These are phyloP conservation scores for Dysphania ambrosioides DNA, from an alignment of 148 eudicot genomes.

Conservation along the genomic window DNA sequence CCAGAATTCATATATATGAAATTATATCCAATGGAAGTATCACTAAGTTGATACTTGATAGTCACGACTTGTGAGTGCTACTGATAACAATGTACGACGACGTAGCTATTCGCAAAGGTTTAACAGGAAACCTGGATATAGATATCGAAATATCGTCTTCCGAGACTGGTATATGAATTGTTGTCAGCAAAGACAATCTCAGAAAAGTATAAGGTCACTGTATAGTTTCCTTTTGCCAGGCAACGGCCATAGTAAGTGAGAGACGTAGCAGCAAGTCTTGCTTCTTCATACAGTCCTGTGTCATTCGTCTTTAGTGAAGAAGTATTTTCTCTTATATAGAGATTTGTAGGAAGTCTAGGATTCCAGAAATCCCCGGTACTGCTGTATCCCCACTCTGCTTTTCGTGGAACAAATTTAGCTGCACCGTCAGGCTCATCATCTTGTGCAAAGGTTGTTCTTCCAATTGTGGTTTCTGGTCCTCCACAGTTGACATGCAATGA, in stretches of 20 bases:
- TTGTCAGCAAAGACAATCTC: slow-evolving; percentile 44
- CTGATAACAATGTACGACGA: too few relatives aligned
- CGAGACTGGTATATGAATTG: slow-evolving; percentile 46
- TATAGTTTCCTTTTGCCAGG: slow-evolving; percentile 55
- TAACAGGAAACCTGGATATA: slow-evolving; percentile 49
- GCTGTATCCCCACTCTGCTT: slow-evolving; percentile 48
- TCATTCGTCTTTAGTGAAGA: slow-evolving; percentile 29
- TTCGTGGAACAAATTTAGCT: slow-evolving; percentile 28
- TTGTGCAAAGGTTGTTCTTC: slow-evolving; percentile 34
- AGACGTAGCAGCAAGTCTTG: slow-evolving; percentile 53
- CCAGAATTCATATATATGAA: not conserved
- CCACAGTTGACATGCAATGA: slow-evolving; percentile 61
- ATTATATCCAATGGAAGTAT: not conserved
- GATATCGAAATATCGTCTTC: slow-evolving; percentile 55
- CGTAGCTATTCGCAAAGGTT: not conserved
- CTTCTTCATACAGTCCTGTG: slow-evolving; percentile 36
- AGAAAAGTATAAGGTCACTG: slow-evolving; percentile 52
- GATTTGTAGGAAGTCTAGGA: not conserved
- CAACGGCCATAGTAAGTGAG: slow-evolving; percentile 62
- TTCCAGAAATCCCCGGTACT: slow-evolving; percentile 47
- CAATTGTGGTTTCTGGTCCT: slow-evolving; percentile 29
- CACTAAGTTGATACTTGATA: too few relatives aligned
- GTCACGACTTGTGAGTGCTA: too few relatives aligned
- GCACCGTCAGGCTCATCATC: slow-evolving; percentile 35
- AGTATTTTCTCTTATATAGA: slow-evolving; percentile 23